These are phyloP conservation scores for Rhodamnia argentea DNA, from an alignment of 345 rosid genomes.

Conservation along the genomic window DNA sequence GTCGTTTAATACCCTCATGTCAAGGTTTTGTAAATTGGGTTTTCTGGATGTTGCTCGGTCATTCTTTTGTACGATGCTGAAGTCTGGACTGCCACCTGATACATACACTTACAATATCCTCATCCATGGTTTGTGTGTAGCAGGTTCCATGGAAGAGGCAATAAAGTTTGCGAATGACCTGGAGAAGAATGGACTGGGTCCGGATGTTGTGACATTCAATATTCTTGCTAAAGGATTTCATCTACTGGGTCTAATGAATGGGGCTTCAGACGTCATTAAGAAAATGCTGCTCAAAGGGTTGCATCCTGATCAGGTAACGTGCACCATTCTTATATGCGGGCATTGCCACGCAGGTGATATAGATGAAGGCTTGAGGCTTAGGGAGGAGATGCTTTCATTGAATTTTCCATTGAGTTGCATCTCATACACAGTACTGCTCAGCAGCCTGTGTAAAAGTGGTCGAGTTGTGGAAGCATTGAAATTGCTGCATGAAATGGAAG, in stretches of 20 bases:
- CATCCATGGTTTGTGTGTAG: conserved; percentile 55
- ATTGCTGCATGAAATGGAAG: conserved; percentile 42
- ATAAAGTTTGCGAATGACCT: conserved; percentile 37
- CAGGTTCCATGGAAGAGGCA: conserved; percentile 72
- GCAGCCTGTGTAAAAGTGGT: conserved; percentile 61
- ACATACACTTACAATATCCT: conserved; percentile 69
- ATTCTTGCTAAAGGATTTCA: conserved; percentile 54
- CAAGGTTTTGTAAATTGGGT: conserved; percentile 58
- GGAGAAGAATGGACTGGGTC: conserved; percentile 53
- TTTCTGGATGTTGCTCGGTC: conserved; percentile 55
- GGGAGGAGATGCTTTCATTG: conserved; percentile 41
- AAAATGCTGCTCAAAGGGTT: conserved; percentile 36
- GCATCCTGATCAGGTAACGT: conserved; percentile 46
- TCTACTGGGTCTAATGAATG: conserved; percentile 38
- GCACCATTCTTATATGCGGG: conserved; percentile 16
- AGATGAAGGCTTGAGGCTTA: conserved; percentile 42
- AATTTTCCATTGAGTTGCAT: conserved; percentile 35
- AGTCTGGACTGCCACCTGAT: conserved; percentile 63
- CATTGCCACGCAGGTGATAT: conserved; percentile 48
- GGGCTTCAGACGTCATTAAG: conserved; percentile 35
- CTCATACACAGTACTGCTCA: conserved; percentile 42
- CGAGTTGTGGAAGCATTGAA: conserved; percentile 36
- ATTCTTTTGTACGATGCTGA: conserved; percentile 57
- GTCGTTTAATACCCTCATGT: conserved; percentile 68
- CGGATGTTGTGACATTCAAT: conserved; percentile 63